Conservation (phyloP, 1,139 yeast species). For the Debaryomyces robertsiae region DNA sequence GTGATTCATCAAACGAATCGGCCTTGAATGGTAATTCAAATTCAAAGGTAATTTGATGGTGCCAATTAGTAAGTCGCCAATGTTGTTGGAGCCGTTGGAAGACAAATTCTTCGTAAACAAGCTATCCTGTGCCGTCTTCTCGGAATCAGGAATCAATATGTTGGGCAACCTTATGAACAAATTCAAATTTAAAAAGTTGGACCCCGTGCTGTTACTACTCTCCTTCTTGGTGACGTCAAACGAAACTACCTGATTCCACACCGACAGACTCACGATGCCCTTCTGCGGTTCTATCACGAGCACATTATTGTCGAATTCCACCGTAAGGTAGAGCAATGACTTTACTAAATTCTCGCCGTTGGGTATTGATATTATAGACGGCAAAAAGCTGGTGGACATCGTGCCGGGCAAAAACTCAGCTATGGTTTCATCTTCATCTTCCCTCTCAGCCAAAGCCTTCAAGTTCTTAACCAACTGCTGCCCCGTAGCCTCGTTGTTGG, state of each 20-base stretch:
- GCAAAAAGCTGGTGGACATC: constrained; percentile 52
- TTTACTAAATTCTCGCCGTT: constrained; percentile 48
- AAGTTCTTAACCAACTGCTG: constrained; percentile 38
- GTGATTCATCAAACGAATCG: constrained; percentile 47
- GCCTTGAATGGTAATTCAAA: constrained; percentile 38
- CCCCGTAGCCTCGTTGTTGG: constrained; percentile 43
- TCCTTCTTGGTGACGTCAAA: constrained; percentile 81
- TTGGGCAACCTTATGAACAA: constrained; percentile 78
- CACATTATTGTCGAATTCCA: constrained; percentile 81
- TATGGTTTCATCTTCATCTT: constrained; percentile 10
- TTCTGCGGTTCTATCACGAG: constrained; percentile 78
- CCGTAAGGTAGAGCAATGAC: constrained; percentile 65
- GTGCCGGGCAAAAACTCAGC: constrained; percentile 34
- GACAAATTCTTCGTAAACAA: constrained; percentile 29
- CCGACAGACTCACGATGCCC: constrained; percentile 58
- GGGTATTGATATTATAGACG: constrained; percentile 69
- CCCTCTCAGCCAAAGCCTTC: constrained; percentile 24
- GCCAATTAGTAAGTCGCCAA: constrained; percentile 48
- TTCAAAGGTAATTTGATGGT: constrained; percentile 47
- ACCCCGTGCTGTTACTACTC: constrained; percentile 26
- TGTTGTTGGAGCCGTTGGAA: constrained; percentile 19
- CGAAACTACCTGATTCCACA: constrained; percentile 85
- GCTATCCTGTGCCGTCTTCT: constrained; percentile 33
- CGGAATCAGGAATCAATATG: constrained; percentile 53
- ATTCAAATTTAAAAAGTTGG: constrained; percentile 62